Conservation (phyloP, 129 eudicot species). For the Artemisia annua region DNA sequence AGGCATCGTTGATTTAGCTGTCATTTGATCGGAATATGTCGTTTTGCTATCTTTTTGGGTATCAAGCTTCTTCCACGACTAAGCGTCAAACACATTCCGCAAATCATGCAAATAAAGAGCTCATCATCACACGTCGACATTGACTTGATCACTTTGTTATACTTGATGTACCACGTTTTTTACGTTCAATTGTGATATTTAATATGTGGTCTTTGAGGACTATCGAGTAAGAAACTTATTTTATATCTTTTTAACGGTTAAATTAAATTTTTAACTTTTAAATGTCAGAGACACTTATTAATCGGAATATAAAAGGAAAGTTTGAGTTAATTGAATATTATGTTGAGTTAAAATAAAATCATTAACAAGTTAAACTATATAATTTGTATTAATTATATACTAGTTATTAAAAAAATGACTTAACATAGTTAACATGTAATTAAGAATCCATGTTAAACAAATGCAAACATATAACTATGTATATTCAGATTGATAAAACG, state of each 20-base stretch:
- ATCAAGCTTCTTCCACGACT: constrained; percentile 13
- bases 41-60: background rate
- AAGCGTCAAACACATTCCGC: constrained; percentile 7
- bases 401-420: too few relatives aligned
- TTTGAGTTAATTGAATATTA: too few relatives aligned
- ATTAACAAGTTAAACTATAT: too few relatives aligned
- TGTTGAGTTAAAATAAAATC: too few relatives aligned
- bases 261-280: too few relatives aligned
- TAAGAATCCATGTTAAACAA: too few relatives aligned
- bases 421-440: too few relatives aligned
- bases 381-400: too few relatives aligned
- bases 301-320: too few relatives aligned
- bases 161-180: constrained; percentile 10
- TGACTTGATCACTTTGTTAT: background rate
- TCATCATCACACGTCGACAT: background rate
- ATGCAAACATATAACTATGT: too few relatives aligned
- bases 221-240: background rate
- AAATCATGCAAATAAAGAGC: constrained; percentile 17
- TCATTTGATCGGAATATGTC: background rate
- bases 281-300: too few relatives aligned
- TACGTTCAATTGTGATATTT: background rate
- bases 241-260: background rate
- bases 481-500: too few relatives aligned
- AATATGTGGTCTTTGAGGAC: background rate
- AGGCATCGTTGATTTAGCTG: constrained; percentile 6